Percentiles rank a stretch among this genome's conserved stretches.
These are phyloP conservation scores for Boletus eberwhitei DNA, from an alignment of 768 basidiomycete species.

Conservation along the genomic window DNA sequence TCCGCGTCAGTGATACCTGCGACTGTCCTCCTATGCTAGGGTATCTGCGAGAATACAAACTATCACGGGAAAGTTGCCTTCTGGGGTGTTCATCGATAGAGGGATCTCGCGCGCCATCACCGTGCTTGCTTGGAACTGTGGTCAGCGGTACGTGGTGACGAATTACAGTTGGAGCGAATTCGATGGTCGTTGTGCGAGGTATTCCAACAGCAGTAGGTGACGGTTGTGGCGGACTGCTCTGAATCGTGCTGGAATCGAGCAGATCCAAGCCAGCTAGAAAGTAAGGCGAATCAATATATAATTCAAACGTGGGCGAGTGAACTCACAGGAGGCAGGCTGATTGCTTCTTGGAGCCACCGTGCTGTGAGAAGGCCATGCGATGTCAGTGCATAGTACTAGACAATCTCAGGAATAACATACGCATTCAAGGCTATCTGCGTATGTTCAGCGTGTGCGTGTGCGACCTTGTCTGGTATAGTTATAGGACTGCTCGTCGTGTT, in stretches of 20 bases:
- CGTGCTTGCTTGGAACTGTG: slow-evolving; percentile 28
- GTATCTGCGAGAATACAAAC: slow-evolving; percentile 14
- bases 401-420: slow-evolving; percentile 4
- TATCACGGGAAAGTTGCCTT: slow-evolving; percentile 6
- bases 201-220: slow-evolving; percentile 15
- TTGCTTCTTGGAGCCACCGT: slow-evolving; percentile 21
- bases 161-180: slow-evolving; percentile 44
- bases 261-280: slow-evolving; percentile 10
- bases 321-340: slow-evolving; percentile 10
- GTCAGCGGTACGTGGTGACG: slow-evolving; percentile 24
- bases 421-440: background rate
- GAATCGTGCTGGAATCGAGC: background rate
- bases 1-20: slow-evolving; percentile 13
- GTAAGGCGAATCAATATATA: background rate
- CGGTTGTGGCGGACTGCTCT: slow-evolving; percentile 1
- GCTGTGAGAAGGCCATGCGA: slow-evolving; percentile 33
- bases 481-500: background rate
- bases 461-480: background rate
- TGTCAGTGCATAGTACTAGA: background rate
- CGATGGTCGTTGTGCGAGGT: slow-evolving; percentile 47
- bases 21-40: slow-evolving; percentile 9
- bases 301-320: background rate
- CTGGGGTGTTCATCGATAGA: slow-evolving; percentile 5
- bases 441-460: background rate
- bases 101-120: slow-evolving; percentile 5